These are phyloP conservation scores for Capsella bursapastoris DNA, from an alignment of 345 rosid genomes.

Conservation along the genomic window DNA sequence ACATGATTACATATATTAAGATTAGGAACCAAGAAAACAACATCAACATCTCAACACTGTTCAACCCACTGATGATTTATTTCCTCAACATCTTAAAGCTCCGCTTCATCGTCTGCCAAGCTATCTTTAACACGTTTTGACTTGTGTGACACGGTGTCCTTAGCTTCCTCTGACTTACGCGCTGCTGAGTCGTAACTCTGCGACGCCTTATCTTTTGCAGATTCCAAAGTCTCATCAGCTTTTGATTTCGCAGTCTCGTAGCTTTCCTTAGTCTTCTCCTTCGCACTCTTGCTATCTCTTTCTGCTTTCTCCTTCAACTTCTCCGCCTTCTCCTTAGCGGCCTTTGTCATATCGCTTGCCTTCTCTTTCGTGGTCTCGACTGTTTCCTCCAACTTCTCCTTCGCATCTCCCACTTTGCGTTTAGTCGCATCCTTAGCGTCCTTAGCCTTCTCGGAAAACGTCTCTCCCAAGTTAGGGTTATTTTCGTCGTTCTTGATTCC, in stretches of 20 bases:
- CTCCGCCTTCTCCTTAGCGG: conserved; percentile 43
- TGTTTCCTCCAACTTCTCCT: conserved; percentile 38
- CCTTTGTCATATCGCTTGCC: conserved; percentile 33
- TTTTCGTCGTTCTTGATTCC: conserved; percentile 31
- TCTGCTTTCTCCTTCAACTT: conserved; percentile 38
- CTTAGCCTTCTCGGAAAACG: conserved; percentile 39
- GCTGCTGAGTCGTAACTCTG: conserved; percentile 39
- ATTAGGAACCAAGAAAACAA: neutral
- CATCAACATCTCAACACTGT: conserved; percentile 10
- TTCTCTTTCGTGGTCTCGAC: conserved; percentile 40
- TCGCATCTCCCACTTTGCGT: conserved; percentile 40
- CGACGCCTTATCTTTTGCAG: conserved; percentile 42
- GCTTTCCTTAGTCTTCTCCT: conserved; percentile 41
- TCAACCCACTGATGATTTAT: neutral
- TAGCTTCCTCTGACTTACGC: conserved; percentile 40
- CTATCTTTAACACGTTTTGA: conserved; percentile 42
- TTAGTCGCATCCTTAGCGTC: conserved; percentile 35
- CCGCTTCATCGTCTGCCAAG: conserved; percentile 39
- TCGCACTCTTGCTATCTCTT: conserved; percentile 26
- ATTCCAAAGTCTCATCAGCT: conserved; percentile 34
- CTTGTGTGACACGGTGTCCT: conserved; percentile 36
- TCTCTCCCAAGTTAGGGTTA: conserved; percentile 36
- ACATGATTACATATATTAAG: conserved; percentile 19
- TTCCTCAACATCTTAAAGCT: conserved; percentile 17
- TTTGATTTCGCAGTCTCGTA: conserved; percentile 34